Evolutionary conservation across 2,329 filamentous ascomycete species (phyloP), one percentile per base, ranked within the genome.

Genomic region (Phoma herbarum): DNA sequence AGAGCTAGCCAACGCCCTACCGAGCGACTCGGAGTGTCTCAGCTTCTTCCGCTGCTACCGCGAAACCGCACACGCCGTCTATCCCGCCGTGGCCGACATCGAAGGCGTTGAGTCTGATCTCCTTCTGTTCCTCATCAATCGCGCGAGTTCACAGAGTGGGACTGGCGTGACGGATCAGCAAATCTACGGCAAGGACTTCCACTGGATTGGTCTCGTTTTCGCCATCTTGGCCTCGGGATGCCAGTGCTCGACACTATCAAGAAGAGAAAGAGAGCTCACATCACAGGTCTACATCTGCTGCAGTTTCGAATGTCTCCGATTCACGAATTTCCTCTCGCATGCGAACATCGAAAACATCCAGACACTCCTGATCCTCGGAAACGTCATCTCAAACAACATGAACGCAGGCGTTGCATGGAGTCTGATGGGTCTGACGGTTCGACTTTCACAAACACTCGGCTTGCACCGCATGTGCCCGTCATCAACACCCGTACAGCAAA

Each of bases 201-300:
- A 85, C 18, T 88, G 84, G 79, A 78, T 88, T 35, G 85, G 84
- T 2, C 72, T 88, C 26, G 75, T 88, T 2, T 88, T 88, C 68
- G 86, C 86, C 9, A 83, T 86, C 3, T 76, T 88, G n/a, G 86
- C 85, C 5, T 87, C 84, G 23, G 86, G 86, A 20, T 86, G 85
- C 55, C 86, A 88, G 69, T 87, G 83, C 28, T 87, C 85, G 9
- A 81, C 82, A 35, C 72, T 87, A 46, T 81, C 83, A 3, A 80
- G 84, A 25, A 86, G 86, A 67, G 84, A 88, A 68, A 75, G 86
- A 61, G 86, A 88, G 66, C 72, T 88, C 64, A 88, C 85, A 7
- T 88, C 86, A 10, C 86, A 88, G 67, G 86, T 88, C 28, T 88
- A 87, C 70, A 81, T 88, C 4, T 88, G 86, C 74, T 88, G 86